Base-by-base conservation (phyloP, 2,329 filamentous ascomycete species). In the Leptosphaerulina australis region DNA sequence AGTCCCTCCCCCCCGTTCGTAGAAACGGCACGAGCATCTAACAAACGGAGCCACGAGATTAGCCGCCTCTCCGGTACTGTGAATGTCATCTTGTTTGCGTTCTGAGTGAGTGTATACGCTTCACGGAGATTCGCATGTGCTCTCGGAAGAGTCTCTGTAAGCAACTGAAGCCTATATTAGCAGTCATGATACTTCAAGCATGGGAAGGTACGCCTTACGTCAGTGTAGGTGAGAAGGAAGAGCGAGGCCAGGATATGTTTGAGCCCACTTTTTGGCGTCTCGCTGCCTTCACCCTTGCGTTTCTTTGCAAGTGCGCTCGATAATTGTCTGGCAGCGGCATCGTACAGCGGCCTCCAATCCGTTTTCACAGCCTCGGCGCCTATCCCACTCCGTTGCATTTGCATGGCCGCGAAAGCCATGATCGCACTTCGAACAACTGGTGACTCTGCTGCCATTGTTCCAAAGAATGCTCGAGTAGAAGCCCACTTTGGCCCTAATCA, bases 171-270 rank as follows among this genome's bases (percentile, higher is more conserved):
- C 15, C 9, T 5, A 9, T 48, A 18, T 60, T 26, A 53, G 49
- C 20, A 17, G 73, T 68, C 4, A 76, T 72, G 1, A 8, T 30
- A 2, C n/a, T 18, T 2, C n/a, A 25, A 7, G 1, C 10, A 11
- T 17, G 2, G 4, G 43, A 30, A 30, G 21, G 5, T n/a, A n/a
- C 70, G 66, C 8, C 57, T 64, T 56, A 73, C 64, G 53, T 82
- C 79, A 17, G 80, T 78, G 51, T 83, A 83, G 37, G 78, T 80
- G 3, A 83, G 71, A 48, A 83, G 77, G 65, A 83, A 83, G 7
- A 82, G 60, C 0, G 79, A 74, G 1, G 79, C 79, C 5, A 83
- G 71, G 3, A 81, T 66, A 29, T 79, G 67, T 51, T 79, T 75
- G 18, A 71, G 49, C 15, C 45, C 50, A 12, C 38, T 49, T 28